Evolutionary conservation across 371 early-diverging fungal species (phyloP).

Genomic region (Lichtheimia hyalospora): DNA sequence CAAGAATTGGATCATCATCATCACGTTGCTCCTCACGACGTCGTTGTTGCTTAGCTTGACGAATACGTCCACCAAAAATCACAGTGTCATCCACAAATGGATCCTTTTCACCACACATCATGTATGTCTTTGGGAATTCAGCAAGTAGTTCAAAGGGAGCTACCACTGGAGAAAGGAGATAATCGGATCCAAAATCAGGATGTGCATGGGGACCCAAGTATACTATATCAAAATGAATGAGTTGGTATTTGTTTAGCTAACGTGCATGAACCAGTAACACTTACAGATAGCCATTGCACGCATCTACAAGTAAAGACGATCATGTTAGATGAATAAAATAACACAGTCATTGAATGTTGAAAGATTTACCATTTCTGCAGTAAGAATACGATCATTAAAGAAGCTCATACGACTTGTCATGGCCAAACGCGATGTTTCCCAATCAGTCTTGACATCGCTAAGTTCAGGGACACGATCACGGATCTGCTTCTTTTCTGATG

Average conservation of each 20-base stretch:
- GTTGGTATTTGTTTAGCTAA: not conserved
- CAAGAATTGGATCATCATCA: constrained; percentile 13
- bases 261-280: constrained; percentile 1
- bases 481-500: constrained; percentile 8
- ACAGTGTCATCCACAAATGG: constrained; percentile 96
- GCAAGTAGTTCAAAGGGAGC: constrained; percentile 88
- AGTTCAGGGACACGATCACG: constrained; percentile 16
- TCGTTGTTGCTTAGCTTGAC: constrained; percentile 67
- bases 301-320: constrained; percentile 39
- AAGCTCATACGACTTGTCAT: constrained; percentile 89
- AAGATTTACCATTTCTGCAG: constrained; percentile 68
- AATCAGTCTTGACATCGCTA: constrained; percentile 24
- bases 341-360: not conserved
- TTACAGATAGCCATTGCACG: constrained; percentile 89
- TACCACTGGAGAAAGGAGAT: constrained; percentile 84
- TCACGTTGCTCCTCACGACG: constrained; percentile 21
- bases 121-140: constrained; percentile 86
- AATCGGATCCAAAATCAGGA: constrained; percentile 80
- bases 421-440: constrained; percentile 56
- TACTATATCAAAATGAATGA: constrained; percentile 34
- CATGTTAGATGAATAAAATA: not conserved
- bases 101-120: constrained; percentile 94
- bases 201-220: constrained; percentile 84
- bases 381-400: constrained; percentile 80
- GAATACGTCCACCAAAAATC: constrained; percentile 85